These are phyloP conservation scores for Polychaeton citri DNA, from an alignment of 2,329 filamentous ascomycete genomes.

Conservation along the genomic window DNA sequence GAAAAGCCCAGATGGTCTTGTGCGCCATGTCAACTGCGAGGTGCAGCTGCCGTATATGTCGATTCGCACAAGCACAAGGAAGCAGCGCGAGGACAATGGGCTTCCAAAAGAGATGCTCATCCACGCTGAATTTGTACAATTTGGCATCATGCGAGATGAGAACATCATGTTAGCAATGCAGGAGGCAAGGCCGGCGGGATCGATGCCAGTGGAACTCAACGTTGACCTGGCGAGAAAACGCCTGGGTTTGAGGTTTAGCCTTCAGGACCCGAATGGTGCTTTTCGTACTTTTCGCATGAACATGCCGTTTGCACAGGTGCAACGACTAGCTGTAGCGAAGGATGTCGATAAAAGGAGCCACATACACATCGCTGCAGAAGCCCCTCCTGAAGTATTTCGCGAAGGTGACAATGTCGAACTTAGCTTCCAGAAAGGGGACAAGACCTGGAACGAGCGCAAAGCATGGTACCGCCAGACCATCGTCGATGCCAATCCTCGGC, in stretches of 20 bases:
- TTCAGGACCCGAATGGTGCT: slow-evolving; percentile 6
- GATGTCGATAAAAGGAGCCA: slow-evolving; percentile 6
- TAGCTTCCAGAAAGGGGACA: slow-evolving; percentile 28
- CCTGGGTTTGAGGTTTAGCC: slow-evolving; percentile 30
- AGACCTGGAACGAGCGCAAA: slow-evolving; percentile 42
- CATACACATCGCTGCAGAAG: slow-evolving; percentile 26
- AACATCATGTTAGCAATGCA: slow-evolving; percentile 48
- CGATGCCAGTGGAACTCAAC: slow-evolving; percentile 20
- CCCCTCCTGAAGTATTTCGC: slow-evolving; percentile 16
- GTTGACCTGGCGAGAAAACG: slow-evolving; percentile 32
- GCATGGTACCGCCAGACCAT: slow-evolving; percentile 53
- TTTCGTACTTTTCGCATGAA: slow-evolving; percentile 26
- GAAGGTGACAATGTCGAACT: slow-evolving; percentile 9
- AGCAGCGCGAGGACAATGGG: background rate
- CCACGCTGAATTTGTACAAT: slow-evolving; percentile 31
- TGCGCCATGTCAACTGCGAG: background rate
- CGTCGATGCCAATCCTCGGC: slow-evolving; percentile 33
- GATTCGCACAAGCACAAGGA: background rate
- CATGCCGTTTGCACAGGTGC: slow-evolving; percentile 33
- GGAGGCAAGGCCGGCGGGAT: slow-evolving; percentile 19
- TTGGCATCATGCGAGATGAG: slow-evolving; percentile 46
- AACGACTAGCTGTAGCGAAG: slow-evolving; percentile 23
- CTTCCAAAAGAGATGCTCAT: background rate
- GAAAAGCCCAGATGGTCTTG: background rate
- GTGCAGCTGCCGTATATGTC: background rate